Conservation (phyloP, 2,329 filamentous ascomycete species). For the Alternaria sp. region DNA sequence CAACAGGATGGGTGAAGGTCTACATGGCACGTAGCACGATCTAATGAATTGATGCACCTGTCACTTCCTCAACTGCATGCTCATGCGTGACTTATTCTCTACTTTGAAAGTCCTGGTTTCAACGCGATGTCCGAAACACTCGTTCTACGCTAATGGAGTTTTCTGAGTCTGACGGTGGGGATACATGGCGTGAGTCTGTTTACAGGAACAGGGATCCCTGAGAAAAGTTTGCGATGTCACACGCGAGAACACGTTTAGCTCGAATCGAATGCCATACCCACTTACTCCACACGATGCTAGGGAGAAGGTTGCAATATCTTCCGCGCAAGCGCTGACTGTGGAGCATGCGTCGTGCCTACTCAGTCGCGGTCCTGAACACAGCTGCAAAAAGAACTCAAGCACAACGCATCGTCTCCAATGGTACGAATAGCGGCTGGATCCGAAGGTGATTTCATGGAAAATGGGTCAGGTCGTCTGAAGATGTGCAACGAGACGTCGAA, state of each 20-base stretch:
- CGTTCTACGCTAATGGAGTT: background rate
- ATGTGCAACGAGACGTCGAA: background rate
- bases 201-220: background rate
- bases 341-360: background rate
- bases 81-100: background rate
- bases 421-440: background rate
- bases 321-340: background rate
- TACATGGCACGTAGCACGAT: constrained; percentile 40
- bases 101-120: background rate
- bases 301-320: background rate
- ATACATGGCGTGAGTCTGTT: background rate
- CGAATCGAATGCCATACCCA: background rate
- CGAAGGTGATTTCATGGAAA: no score
- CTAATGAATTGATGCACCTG: constrained; percentile 36
- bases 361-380: background rate
- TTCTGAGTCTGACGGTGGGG: background rate
- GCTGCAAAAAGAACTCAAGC: background rate
- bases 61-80: background rate
- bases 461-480: background rate
- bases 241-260: background rate
- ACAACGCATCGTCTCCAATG: background rate
- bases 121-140: background rate
- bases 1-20: constrained; percentile 26
- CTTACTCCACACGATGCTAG: constrained; percentile 5
- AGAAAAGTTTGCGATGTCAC: background rate